Evolutionary conservation across 2,329 filamentous ascomycete species (phyloP).

Genomic region (Penicillium frequentans): DNA sequence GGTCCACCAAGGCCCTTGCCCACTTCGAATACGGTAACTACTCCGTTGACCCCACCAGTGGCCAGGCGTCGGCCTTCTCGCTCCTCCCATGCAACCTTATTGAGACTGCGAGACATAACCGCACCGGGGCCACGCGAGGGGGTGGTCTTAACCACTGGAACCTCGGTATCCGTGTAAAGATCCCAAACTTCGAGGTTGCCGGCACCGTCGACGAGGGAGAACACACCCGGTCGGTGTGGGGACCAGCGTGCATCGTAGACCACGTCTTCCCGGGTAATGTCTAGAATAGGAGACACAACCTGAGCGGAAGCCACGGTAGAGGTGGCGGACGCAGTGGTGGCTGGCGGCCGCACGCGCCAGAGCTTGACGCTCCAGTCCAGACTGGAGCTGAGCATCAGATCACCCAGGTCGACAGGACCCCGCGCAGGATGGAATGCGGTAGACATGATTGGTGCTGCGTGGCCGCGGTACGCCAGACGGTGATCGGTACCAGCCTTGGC

Average conservation of each 20-base stretch:
- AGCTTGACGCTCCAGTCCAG: conserved; percentile 97
- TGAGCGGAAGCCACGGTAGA: conserved; percentile 44
- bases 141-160: conserved; percentile 78
- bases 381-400: conserved; percentile 86
- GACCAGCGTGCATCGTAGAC: conserved; percentile 98
- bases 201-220: conserved; percentile 89
- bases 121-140: conserved; percentile 64
- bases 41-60: conserved; percentile 87
- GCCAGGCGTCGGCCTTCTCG: conserved; percentile 84
- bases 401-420: conserved; percentile 90
- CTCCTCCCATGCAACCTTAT: conserved; percentile 92
- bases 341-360: conserved; percentile 76
- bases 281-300: conserved; percentile 71
- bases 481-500: conserved; percentile 94
- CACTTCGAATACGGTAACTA: conserved; percentile 91
- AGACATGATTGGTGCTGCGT: conserved; percentile 92
- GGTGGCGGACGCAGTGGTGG: conserved; percentile 40
- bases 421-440: conserved; percentile 92
- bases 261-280: conserved; percentile 91
- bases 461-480: conserved; percentile 82
- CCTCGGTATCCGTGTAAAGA: conserved; percentile 85
- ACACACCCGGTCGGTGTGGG: conserved; percentile 88
- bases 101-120: conserved; percentile 80
- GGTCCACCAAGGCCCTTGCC: conserved; percentile 74
- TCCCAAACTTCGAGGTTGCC: conserved; percentile 95